Evolutionary conservation across 148 eudicot species (phyloP).

Genomic region (Vaccinium darrowii): DNA sequence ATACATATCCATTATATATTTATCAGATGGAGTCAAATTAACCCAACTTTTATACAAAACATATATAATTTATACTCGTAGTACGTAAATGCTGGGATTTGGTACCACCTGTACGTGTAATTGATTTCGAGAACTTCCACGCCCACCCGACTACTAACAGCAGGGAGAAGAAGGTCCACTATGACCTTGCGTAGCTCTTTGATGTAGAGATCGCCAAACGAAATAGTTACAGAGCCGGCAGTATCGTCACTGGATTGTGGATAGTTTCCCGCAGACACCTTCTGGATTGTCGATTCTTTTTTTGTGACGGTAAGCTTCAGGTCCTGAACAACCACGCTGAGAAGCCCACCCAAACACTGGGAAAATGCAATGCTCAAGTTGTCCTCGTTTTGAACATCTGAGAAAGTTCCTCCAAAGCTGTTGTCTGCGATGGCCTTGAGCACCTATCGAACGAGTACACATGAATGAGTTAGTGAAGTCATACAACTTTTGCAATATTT

Average conservation of each 20-base stretch:
- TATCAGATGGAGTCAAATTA: too few species aligned
- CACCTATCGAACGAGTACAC: not conserved
- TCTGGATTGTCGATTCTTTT: not conserved
- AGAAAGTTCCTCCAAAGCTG: not conserved
- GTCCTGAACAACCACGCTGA: not conserved
- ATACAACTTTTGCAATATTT: not conserved
- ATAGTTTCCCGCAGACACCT: not conserved
- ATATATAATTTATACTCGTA: too few species aligned
- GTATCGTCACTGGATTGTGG: not conserved
- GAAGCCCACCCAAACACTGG: not conserved
- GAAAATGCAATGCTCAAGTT: not conserved
- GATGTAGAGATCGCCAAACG: constrained; percentile 27
- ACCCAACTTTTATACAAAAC: too few species aligned
- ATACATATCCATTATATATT: too few species aligned
- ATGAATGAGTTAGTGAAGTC: not conserved
- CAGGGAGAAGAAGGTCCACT: constrained; percentile 21
- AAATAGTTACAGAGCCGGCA: constrained; percentile 16
- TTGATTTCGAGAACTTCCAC: not conserved
- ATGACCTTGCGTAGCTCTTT: constrained; percentile 24
- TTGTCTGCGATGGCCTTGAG: not conserved
- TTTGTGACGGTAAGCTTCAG: not conserved
- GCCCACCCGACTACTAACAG: not conserved
- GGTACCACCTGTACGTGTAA: constrained; percentile 18
- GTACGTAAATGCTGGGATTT: too few species aligned
- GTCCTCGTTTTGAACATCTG: not conserved